Evolutionary conservation across 148 eudicot genomes (phyloP), one percentile per base, ranked within the genome.

Genomic region (Cornus suecica): DNA sequence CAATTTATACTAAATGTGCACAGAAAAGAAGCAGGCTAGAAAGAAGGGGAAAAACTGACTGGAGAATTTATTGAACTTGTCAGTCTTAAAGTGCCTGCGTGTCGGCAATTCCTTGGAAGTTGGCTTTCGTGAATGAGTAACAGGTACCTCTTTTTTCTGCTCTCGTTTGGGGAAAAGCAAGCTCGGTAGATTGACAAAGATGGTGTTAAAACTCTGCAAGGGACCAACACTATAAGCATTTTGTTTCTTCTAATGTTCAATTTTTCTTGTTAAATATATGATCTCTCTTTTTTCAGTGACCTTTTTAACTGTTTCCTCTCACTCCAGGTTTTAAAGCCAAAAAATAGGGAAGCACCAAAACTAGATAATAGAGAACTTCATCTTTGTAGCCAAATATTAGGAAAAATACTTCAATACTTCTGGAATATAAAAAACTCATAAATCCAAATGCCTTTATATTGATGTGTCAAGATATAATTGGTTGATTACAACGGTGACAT

Each of bases 1-100:
- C 45, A 45, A 61, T 22, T 3, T 65, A 30, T 15, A 29, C 41
- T 65, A 70, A 27, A 15, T 27, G 56, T 74, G 22, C 66, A 60
- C 86, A 89, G 91, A 82, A 31, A 90, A 86, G 80, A 86, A 86
- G 77, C 83, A 84, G 60, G 91, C 89, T 62, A 86, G 70, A 72
- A 87, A 82, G 77, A 86, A 83, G 68, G 81, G 85, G 64, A 89
- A 80, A 71, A 68, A 52, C 26, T 74, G 37, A 69, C 65, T 27
- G 34, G 13, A 23, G 25, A 51, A 68, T 65, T 42, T 18, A 10
- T 25, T 37, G 42, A 37, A 37, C 42, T 37, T 37, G 10, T 32
- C 76, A 37, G 29, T 70, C 61, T 65, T 58, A 71, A 22, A 65
- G 70, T 56, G 14, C 8, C 22, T 32, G 58, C 16, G 69, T 15